Evolutionary conservation across 2,329 filamentous ascomycete species (phyloP).

Genomic region (Fusarium equiseti): DNA sequence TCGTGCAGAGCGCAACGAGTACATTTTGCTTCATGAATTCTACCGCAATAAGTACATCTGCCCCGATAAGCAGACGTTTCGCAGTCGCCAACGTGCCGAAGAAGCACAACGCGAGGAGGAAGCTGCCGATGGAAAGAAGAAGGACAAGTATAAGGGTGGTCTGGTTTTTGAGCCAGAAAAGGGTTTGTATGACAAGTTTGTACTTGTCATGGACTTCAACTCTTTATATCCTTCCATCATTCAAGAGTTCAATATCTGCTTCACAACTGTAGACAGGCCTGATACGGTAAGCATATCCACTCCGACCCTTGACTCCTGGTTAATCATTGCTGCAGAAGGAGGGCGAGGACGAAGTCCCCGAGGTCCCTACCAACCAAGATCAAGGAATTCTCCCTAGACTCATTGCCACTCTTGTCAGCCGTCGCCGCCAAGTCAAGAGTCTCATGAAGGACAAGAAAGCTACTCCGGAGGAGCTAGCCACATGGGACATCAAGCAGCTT

Average conservation of each 20-base stretch:
- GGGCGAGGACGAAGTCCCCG: slow-evolving; percentile 89
- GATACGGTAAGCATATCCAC: slow-evolving; percentile 68
- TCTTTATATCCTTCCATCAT: slow-evolving; percentile 98
- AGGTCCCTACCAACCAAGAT: slow-evolving; percentile 81
- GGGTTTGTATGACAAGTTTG: slow-evolving; percentile 97
- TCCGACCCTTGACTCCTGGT: slow-evolving; percentile 7
- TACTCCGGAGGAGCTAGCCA: slow-evolving; percentile 85
- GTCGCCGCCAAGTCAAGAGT: slow-evolving; percentile 91
- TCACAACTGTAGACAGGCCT: slow-evolving; percentile 91
- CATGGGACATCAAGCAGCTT: slow-evolving; percentile 98
- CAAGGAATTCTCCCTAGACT: slow-evolving; percentile 90
- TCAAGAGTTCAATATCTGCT: slow-evolving; percentile 99
- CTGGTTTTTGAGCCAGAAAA: slow-evolving; percentile 98
- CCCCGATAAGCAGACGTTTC: slow-evolving; percentile 91
- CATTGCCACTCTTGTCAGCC: slow-evolving; percentile 90
- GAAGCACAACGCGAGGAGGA: slow-evolving; percentile 79
- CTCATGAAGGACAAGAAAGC: slow-evolving; percentile 96
- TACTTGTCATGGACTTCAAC: slow-evolving; percentile 99
- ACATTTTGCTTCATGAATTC: slow-evolving; percentile 98
- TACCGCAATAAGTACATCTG: slow-evolving; percentile 97
- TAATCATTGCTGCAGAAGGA: slow-evolving; percentile 60
- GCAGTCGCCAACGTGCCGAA: slow-evolving; percentile 77
- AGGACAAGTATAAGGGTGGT: slow-evolving; percentile 99
- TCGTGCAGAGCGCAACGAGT: slow-evolving; percentile 96
- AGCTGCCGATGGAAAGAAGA: slow-evolving; percentile 85